Conservation (phyloP, 805 yeast genomes). For the Metschnikowia similis region DNA sequence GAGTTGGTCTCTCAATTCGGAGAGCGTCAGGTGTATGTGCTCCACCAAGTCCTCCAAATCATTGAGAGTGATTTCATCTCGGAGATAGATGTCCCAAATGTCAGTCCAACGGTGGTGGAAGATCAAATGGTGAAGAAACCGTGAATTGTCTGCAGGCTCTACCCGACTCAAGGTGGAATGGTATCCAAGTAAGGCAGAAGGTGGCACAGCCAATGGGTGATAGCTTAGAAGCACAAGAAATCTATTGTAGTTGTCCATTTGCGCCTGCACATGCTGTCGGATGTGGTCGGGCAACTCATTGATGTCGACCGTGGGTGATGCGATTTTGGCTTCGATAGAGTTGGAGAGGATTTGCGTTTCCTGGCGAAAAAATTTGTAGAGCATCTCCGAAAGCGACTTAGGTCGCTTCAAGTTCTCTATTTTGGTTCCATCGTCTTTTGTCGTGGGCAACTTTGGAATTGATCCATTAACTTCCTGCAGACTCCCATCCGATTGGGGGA, state of each 20-base stretch:
- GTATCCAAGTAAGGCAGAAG: conserved; percentile 19
- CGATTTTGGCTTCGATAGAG: conserved; percentile 5
- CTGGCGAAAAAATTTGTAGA: conserved; percentile 6
- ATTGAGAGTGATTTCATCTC: conserved; percentile 24
- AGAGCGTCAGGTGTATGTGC: conserved; percentile 18
- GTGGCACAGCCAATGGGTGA: conserved; percentile 31
- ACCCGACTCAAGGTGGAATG: conserved; percentile 14
- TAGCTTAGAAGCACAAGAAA: conserved; percentile 27
- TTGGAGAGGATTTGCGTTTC: conserved; percentile 9
- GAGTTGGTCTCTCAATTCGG: conserved; percentile 16
- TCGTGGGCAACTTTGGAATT: background rate
- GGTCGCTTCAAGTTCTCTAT: background rate
- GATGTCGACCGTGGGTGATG: background rate
- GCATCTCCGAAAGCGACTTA: background rate
- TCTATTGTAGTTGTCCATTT: conserved; percentile 28
- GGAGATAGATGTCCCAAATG: conserved; percentile 29
- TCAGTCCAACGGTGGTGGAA: conserved; percentile 28
- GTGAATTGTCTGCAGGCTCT: conserved; percentile 18
- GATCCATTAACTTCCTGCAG: background rate
- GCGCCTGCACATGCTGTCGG: conserved; percentile 16
- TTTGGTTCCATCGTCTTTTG: background rate
- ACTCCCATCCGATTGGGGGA: background rate
- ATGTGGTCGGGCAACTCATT: conserved; percentile 3
- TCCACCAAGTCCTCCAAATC: conserved; percentile 38
- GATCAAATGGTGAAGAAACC: conserved; percentile 25